Evolutionary conservation across 306 rosid species (phyloP), one percentile per base, ranked within the genome.

Genomic region (Dalbergia oliveri): DNA sequence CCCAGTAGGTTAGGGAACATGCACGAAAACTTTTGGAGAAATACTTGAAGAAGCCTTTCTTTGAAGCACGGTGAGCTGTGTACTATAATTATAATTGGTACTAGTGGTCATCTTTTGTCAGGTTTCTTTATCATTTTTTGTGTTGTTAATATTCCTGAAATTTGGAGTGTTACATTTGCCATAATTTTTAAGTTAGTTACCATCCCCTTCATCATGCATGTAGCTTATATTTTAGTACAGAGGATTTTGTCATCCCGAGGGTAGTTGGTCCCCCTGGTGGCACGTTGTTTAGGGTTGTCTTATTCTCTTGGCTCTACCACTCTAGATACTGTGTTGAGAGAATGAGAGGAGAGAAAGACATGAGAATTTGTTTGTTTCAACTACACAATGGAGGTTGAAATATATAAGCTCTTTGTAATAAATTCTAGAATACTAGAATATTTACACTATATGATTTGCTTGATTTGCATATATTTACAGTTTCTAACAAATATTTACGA

Each of bases 11-110:
- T 80, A 79, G 98, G 76, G 98, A 93, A 78, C 99, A 93, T 87
- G 99, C 94, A 49, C 89, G 99, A 50, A 95, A 95, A 83, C 90
- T 95, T 70, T 82, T 95, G 88, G 99, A 95, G 88, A 93, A 91
- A 82, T 83, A 83, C 78, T 15, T 90, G 72, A 89, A 73, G 88
- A 91, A 93, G 88, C 99, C 99, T 71, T 95, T 95, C 87, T 91
- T 93, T 81, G 64, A 82, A 57, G 85, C 62, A 10, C 94, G 96
- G 99, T 93, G 79, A 81, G 93, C 74, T 63, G 50, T 16, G 64
- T 45, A 31, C 58, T 57, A 35, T 79, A 26, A 16, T 80, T 63
- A 16, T 77, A 35, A 18, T 82, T 58, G 47, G 23, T 57, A 43
- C 61, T 45, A 26, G 39, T 63, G 44, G 33, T 81, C 71, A 66